Conservation (phyloP, 2,329 filamentous ascomycete genomes). For the Aspergillus fructus region DNA sequence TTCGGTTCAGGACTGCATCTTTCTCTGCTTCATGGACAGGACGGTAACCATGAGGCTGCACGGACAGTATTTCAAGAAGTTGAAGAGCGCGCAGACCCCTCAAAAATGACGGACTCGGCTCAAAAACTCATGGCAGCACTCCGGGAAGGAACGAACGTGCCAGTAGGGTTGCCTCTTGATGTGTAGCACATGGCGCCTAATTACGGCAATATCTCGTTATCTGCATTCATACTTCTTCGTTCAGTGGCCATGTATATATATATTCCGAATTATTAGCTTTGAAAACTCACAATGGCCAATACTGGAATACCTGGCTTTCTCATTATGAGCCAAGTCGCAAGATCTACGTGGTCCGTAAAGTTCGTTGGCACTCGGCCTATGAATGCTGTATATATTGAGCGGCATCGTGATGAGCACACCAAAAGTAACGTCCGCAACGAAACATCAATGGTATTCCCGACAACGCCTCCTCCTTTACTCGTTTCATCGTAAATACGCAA, state of each 20-base stretch:
- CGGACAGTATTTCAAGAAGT: constrained; percentile 14
- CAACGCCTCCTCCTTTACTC: not conserved
- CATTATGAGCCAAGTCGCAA: not conserved
- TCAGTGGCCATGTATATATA: too few relatives aligned
- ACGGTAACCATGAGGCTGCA: constrained; percentile 14
- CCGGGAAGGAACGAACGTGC: not conserved
- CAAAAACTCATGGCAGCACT: not conserved
- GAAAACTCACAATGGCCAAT: not conserved
- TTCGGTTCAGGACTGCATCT: constrained; percentile 26
- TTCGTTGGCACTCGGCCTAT: not conserved
- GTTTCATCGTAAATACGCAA: not conserved
- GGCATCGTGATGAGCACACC: too few relatives aligned
- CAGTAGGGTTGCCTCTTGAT: not conserved
- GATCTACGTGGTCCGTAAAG: not conserved
- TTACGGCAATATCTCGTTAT: too few relatives aligned
- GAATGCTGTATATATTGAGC: not conserved
- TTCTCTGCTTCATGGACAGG: constrained; percentile 30
- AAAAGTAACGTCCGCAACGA: not conserved
- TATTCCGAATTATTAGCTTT: not conserved
- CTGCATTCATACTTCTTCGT: too few relatives aligned
- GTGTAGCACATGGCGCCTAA: not conserved
- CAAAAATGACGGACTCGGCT: not conserved
- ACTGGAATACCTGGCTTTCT: not conserved
- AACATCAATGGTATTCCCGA: not conserved
- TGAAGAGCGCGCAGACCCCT: constrained; percentile 1